phyloP scores from a whole-genome alignment of 148 eudicot genomes.

The Camellia granthamiana region DNA sequence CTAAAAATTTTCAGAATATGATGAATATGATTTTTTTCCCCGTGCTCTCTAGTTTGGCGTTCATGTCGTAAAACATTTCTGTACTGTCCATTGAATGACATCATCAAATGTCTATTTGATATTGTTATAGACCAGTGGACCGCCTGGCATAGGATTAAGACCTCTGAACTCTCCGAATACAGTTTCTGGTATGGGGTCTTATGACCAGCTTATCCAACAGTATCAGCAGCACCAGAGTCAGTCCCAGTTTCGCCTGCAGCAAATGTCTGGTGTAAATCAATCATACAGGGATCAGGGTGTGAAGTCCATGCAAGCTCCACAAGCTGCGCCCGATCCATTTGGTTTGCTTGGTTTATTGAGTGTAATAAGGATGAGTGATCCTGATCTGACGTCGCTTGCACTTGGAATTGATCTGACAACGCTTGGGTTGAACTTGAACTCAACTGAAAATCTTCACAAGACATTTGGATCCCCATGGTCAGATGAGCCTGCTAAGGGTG shows the following conservation, averaged over 20 bases:
- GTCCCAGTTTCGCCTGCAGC: conserved; percentile 57
- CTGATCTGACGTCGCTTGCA: conserved; percentile 71
- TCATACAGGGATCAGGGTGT: conserved; percentile 71
- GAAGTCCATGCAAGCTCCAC: conserved; percentile 70
- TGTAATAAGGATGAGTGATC: conserved; percentile 60
- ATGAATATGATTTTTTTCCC: not conserved
- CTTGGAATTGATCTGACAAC: conserved; percentile 77
- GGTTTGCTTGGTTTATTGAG: conserved; percentile 71
- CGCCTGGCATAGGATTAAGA: conserved; percentile 46
- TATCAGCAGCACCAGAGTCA: conserved; percentile 71
- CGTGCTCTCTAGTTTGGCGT: not conserved
- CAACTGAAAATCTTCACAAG: conserved; percentile 67
- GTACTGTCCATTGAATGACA: not conserved
- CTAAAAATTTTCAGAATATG: not conserved
- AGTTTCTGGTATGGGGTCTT: conserved; percentile 45
- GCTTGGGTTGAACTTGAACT: conserved; percentile 69
- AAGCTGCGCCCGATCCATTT: conserved; percentile 60
- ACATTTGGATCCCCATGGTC: conserved; percentile 91
- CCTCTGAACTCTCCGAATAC: conserved; percentile 42
- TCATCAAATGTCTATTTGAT: not conserved
- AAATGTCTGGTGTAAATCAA: conserved; percentile 66
- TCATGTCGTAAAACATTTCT: not conserved
- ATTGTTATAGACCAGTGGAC: conserved; percentile 23
- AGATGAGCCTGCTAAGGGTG: conserved; percentile 66
- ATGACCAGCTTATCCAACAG: conserved; percentile 70